phyloP scores from a whole-genome alignment of 2,329 filamentous ascomycete genomes.

The Pseudocercospora pini-densiflorae region DNA sequence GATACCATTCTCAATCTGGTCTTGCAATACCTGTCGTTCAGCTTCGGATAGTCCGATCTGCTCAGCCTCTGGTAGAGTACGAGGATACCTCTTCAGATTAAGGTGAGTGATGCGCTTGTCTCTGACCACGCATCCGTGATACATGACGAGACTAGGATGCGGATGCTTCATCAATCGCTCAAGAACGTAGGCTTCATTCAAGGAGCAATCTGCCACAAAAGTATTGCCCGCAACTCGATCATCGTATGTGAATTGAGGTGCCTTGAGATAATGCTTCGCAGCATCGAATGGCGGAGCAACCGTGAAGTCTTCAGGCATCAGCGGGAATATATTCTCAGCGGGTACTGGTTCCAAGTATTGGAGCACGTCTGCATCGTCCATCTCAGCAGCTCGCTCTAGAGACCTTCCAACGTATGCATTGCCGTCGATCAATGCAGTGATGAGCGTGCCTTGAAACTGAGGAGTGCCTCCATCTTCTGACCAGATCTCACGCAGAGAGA shows the following conservation, averaged over 20 bases:
- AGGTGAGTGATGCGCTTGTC: constrained; percentile 36
- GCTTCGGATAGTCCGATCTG: constrained; percentile 26
- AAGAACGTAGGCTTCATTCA: constrained; percentile 35
- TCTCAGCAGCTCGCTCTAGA: constrained; percentile 22
- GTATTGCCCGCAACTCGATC: constrained; percentile 35
- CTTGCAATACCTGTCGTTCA: constrained; percentile 29
- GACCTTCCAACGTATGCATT: constrained; percentile 33
- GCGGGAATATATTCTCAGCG: constrained; percentile 33
- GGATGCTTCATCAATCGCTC: constrained; percentile 31
- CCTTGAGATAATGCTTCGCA: constrained; percentile 37
- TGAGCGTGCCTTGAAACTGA: constrained; percentile 28
- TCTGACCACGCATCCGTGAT: constrained; percentile 37
- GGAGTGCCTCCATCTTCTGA: constrained; percentile 16
- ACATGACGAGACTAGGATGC: constrained; percentile 39
- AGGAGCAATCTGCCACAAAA: constrained; percentile 37
- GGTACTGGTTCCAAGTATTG: constrained; percentile 33
- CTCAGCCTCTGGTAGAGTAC: constrained; percentile 32
- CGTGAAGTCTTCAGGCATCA: constrained; percentile 27
- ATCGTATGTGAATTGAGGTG: constrained; percentile 37
- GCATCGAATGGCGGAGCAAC: constrained; percentile 18
- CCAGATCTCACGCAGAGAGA: constrained; percentile 34
- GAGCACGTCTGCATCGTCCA: constrained; percentile 35
- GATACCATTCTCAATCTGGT: constrained; percentile 36
- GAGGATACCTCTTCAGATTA: constrained; percentile 35
- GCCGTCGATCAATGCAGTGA: constrained; percentile 36